Evolutionary conservation across 2,329 filamentous ascomycete genomes (phyloP), one percentile per base, ranked within the genome.

Genomic region (Tolypocladium album): DNA sequence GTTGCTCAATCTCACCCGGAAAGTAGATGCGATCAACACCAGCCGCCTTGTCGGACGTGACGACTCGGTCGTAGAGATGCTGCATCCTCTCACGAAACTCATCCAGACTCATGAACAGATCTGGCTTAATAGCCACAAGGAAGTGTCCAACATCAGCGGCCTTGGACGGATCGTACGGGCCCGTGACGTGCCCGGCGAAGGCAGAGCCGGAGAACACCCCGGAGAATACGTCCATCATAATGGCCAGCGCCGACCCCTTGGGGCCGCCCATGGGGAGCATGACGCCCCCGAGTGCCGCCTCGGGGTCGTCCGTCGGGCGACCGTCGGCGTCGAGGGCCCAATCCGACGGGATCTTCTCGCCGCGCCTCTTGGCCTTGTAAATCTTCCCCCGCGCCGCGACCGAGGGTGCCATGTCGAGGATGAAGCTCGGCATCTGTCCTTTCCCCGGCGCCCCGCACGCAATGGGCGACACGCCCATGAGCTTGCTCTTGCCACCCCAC

Each of bases 211-310:
- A 90, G 0, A 94, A 67, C 0, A 89, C 87, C 0, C 89, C 90
- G 0, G 88, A 92, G 69, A 94, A 93, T 2, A 95, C 88, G 68
- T 94, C 89, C 90, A 94, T 94, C 88, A 92, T 93, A 59, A 94
- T 83, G 0, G 88, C 78, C 47, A 94, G 71, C 0, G 82, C 90
- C 2, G 87, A 89, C 0, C 90, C 90, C 71, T 94, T 94, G 0
- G 90, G 89, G 0, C 90, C 90, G 2, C 89, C 89, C 88, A 94
- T 92, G 0, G 90, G 89, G 24, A 93, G 74, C 90, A 94, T 93
- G 4, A 92, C 88, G 1, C 89, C 89, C 40, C 84, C 82, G 12
- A 94, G 74, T 0, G 90, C 90, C 24, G 79, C 79, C 1, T 79
- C 82, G 0, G 90, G 89, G 65, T 94, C 88, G 60, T 88, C 83